Evolutionary conservation across 1,139 yeast genomes (phyloP).

Genomic region (Debaryomycetaceae sp.): DNA sequence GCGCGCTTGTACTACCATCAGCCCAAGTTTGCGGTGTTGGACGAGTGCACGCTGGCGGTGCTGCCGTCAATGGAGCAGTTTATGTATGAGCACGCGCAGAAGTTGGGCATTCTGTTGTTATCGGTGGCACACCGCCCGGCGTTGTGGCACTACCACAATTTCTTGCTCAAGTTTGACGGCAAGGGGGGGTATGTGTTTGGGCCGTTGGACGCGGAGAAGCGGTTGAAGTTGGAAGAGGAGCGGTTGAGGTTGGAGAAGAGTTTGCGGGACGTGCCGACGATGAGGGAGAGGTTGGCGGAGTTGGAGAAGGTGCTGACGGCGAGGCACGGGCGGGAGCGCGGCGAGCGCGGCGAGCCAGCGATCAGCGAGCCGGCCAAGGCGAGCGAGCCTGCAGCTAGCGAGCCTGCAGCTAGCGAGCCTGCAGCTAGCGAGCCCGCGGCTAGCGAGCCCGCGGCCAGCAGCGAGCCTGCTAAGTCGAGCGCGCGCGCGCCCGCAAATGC

Average conservation of each 20-base stretch:
- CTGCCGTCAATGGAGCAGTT: constrained; percentile 87
- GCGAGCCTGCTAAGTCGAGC: constrained; percentile 3
- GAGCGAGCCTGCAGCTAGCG: not conserved
- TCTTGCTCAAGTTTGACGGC: constrained; percentile 80
- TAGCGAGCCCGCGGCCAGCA: too few relatives aligned
- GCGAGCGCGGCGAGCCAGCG: not conserved
- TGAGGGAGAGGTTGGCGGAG: constrained; percentile 61
- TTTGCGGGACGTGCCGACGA: constrained; percentile 61
- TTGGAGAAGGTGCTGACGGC: constrained; percentile 49
- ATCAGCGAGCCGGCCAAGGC: not conserved
- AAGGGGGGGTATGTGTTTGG: constrained; percentile 74
- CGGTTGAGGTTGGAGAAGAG: constrained; percentile 59
- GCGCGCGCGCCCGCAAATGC: too few relatives aligned
- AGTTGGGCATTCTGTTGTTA: constrained; percentile 73
- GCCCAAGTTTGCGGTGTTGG: constrained; percentile 91
- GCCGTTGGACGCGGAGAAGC: constrained; percentile 60
- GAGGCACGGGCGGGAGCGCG: constrained; percentile 26
- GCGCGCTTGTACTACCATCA: constrained; percentile 86
- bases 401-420: too few relatives aligned
- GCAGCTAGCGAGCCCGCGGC: too few relatives aligned
- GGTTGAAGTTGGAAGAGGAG: constrained; percentile 70
- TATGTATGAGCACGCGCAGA: constrained; percentile 83
- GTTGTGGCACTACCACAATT: constrained; percentile 87
- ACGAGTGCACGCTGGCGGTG: constrained; percentile 93
- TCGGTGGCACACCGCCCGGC: constrained; percentile 93